A percentile compares a stretch with the other conserved stretches of the same genome.
These are phyloP conservation scores for Bacterosira constricta DNA, from an alignment of 108 stramenopile species.

Conservation along the genomic window DNA sequence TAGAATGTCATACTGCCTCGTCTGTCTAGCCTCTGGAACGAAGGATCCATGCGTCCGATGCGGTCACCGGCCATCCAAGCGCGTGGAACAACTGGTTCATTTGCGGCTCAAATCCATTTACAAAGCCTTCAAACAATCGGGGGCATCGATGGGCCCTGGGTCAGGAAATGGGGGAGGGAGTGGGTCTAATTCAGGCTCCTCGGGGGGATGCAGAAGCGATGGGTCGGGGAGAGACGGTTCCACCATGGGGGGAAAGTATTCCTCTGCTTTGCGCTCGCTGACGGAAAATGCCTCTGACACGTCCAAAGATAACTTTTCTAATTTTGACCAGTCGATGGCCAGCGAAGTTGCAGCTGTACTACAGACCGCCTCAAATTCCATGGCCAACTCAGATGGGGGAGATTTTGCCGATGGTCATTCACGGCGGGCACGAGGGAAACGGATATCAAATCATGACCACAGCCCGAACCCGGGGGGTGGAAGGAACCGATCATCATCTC, in stretches of 20 bases:
- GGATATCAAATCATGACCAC: constrained; percentile 19
- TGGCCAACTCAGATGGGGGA: constrained; percentile 32
- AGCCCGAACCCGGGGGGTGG: constrained; percentile 1
- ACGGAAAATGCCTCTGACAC: constrained; percentile 45
- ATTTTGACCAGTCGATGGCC: constrained; percentile 61
- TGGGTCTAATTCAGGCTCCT: constrained; percentile 17
- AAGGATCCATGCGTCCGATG: constrained; percentile 92
- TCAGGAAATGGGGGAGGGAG: constrained; percentile 17
- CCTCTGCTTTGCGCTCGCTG: constrained; percentile 50
- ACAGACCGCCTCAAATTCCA: constrained; percentile 59
- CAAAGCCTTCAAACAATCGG: constrained; percentile 89
- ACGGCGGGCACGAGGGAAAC: constrained; percentile 36
- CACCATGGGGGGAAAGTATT: constrained; percentile 47
- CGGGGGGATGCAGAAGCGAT: constrained; percentile 1
- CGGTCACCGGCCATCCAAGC: constrained; percentile 86
- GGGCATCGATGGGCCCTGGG: constrained; percentile 36
- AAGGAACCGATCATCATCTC: constrained; percentile 5
- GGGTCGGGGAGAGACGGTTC: constrained; percentile 36
- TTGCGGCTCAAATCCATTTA: constrained; percentile 89
- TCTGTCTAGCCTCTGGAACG: constrained; percentile 86
- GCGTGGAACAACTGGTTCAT: constrained; percentile 92
- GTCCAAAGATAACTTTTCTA: constrained; percentile 31
- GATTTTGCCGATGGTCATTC: constrained; percentile 14
- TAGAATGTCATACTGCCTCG: constrained; percentile 87
- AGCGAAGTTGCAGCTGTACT: constrained; percentile 63